A percentile compares a stretch with the other conserved stretches of the same genome.
phyloP scores from a whole-genome alignment of 169 alveolate species.

The Plasmodium chabaudi region DNA sequence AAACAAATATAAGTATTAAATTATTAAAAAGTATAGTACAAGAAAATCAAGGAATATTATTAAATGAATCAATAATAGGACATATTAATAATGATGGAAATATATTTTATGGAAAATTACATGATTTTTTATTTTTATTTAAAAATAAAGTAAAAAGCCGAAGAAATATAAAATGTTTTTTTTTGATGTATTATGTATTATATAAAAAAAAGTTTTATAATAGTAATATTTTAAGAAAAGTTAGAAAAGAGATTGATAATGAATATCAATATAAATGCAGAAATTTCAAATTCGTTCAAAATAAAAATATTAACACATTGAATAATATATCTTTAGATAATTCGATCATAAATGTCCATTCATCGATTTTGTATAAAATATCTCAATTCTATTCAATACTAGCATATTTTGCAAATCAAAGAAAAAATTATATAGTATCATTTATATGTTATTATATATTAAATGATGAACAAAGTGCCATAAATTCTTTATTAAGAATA shows the following conservation, averaged over 20 bases:
- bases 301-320: conserved; percentile 57
- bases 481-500: conserved; percentile 56
- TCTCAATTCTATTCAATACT: conserved; percentile 69
- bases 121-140: conserved; percentile 71
- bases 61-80: conserved; percentile 66
- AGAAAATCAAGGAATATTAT: conserved; percentile 66
- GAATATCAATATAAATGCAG: conserved; percentile 64
- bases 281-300: conserved; percentile 47
- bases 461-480: conserved; percentile 70
- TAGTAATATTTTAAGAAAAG: conserved; percentile 23
- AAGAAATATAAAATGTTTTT: conserved; percentile 50
- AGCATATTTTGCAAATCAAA: conserved; percentile 74
- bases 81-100: conserved; percentile 74
- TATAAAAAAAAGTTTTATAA: conserved; percentile 32
- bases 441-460: conserved; percentile 69
- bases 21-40: conserved; percentile 61
- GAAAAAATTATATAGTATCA: conserved; percentile 66
- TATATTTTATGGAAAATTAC: conserved; percentile 75
- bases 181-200: conserved; percentile 65
- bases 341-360: conserved; percentile 46
- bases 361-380: conserved; percentile 64
- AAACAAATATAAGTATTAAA: conserved; percentile 45
- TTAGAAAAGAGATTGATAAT: conserved; percentile 41
- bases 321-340: conserved; percentile 42
- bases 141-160: conserved; percentile 59